Evolutionary conservation across 129 eudicot species (phyloP).

Genomic region (Artemisia argyi): DNA sequence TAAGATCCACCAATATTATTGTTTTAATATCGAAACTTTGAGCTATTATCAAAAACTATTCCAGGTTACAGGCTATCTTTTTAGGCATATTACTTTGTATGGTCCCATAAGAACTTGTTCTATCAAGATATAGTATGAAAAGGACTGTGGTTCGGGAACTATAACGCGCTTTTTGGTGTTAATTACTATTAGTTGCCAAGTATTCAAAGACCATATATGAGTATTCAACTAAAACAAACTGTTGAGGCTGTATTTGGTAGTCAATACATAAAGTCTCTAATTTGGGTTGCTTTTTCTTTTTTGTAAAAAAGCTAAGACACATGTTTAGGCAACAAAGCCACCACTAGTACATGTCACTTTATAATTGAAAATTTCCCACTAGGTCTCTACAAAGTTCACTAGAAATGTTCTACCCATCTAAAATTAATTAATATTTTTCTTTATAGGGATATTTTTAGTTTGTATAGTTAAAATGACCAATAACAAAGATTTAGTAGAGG

Average conservation of each 20-base stretch:
- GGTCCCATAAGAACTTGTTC: constrained; percentile 2
- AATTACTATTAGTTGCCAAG: not conserved
- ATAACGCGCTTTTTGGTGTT: constrained; percentile 33
- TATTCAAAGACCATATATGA: constrained; percentile 15
- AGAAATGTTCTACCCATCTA: no score
- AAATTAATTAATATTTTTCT: not conserved
- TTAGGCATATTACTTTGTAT: constrained; percentile 14
- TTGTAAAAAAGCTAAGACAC: not conserved
- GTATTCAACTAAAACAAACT: constrained; percentile 1
- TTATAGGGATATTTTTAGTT: not conserved
- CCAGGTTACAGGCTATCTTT: constrained; percentile 15
- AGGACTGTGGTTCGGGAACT: constrained; percentile 16
- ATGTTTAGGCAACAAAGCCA: not conserved
- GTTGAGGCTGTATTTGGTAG: constrained; percentile 12
- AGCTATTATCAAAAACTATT: constrained; percentile 23
- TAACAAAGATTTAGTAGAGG: not conserved
- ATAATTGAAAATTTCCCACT: not conserved
- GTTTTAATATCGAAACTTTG: constrained; percentile 15
- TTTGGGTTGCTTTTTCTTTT: constrained; percentile 15
- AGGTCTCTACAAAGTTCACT: not conserved
- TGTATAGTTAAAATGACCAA: constrained; percentile 2
- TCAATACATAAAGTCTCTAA: constrained; percentile 18
- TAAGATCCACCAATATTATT: constrained; percentile 6
- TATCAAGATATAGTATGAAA: constrained; percentile 20
- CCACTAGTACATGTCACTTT: constrained; percentile 15